A percentile compares a stretch with the other conserved stretches of the same genome.
These are phyloP conservation scores for Trichoderma sp. DNA, from an alignment of 2,329 filamentous ascomycete species.

Conservation along the genomic window DNA sequence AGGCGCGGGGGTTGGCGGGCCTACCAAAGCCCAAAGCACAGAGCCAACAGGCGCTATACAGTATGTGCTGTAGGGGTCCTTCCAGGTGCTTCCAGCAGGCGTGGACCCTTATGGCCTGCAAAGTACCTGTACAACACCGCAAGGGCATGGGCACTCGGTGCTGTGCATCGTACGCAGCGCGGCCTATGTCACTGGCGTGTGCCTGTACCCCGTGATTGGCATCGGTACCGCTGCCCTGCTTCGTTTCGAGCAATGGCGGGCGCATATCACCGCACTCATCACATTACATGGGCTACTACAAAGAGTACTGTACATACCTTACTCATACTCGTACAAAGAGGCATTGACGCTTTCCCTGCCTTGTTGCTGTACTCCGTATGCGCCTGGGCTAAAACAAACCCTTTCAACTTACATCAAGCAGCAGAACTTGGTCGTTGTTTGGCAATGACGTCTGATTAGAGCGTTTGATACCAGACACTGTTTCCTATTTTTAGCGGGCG, in stretches of 20 bases:
- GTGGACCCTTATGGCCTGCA: not conserved
- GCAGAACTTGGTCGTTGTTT: not conserved
- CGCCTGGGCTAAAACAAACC: not conserved
- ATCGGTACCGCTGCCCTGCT: not conserved
- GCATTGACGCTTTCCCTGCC: not conserved
- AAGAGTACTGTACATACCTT: too few species aligned
- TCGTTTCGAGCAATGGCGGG: not conserved
- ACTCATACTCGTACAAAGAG: too few species aligned
- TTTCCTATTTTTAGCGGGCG: not conserved
- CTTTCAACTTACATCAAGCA: slow-evolving; percentile 3
- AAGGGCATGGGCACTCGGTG: not conserved
- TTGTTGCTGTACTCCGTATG: not conserved
- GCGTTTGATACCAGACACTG: too few species aligned
- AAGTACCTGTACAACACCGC: not conserved
- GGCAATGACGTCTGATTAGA: not conserved
- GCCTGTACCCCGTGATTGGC: not conserved
- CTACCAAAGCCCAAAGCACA: not conserved
- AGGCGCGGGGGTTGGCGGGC: not conserved
- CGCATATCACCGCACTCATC: not conserved
- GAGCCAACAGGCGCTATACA: not conserved
- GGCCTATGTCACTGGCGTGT: not conserved
- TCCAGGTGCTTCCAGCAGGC: not conserved
- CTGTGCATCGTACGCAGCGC: not conserved
- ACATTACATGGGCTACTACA: not conserved
- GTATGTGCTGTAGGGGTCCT: not conserved